Base-by-base conservation (phyloP, 2,329 filamentous ascomycete species). In the Epichloe aotearoae region DNA sequence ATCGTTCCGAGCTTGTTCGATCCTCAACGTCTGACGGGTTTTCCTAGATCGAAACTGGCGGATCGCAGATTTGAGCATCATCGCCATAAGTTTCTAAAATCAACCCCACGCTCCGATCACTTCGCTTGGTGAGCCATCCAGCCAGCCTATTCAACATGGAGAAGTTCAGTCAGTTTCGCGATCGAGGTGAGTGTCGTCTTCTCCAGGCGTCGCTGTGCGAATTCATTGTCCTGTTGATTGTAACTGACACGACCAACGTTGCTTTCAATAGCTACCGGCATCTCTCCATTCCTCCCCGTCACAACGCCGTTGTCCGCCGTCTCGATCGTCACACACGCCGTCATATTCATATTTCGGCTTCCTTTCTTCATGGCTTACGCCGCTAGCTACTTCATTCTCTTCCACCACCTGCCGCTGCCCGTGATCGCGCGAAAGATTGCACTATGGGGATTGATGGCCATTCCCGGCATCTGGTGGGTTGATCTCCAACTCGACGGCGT, bases 401-500 rank as follows among this genome's bases (percentile, higher is more conserved):
- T 97, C 49, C 87, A 91, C 70, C 86, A 84, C 76, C 77, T 95
- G 14, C 89, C 89, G 0, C 64, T 80, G 19, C 77, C 77, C 14
- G 67, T 71, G 34, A 65, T 74, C 52, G 62, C 82, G 42, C 88
- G 88, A 62, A 97, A 97, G 69, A 80, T 86, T 12, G 80, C 88
- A 46, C 71, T 97, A 49, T 97, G 93, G 91, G 78, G 82, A 54
- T 79, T 97, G 57, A 79, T 98, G 58, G 85, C 82, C 38, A 85
- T 95, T 53, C 88, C 90, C 0, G 91, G 93, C 30, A 87, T 98
- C 52, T 97, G 90, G 89, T 97, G 91, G 91, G 84, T 96, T 51
- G 93, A 98, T 68, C 73, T 98, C n/a, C 91, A 96, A 67, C 88
- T 98, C 57, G 93, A 98, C 65, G 91, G 91, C 52, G 93, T 98